Evolutionary conservation across 1,284 basidiomycete species (phyloP), one percentile per base, ranked within the genome.

Genomic region (Rhodotorula sp.): DNA sequence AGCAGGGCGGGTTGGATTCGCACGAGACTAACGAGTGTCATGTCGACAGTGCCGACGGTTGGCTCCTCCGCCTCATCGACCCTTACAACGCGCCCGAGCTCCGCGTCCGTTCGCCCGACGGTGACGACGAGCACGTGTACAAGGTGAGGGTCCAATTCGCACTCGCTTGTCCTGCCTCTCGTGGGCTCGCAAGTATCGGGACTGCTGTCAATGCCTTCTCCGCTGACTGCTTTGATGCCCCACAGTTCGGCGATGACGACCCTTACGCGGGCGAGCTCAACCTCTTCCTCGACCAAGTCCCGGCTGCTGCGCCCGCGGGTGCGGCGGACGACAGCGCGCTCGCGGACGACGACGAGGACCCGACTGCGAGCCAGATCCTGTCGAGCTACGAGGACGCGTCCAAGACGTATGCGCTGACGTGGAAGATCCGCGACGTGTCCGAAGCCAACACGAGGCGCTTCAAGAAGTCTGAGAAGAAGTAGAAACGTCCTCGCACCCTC

Each of bases 31-130:
- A 34, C 34, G 34, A 5, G 34, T 34, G 54, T 25, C 55, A 45
- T 12, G 25, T 27, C 34, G 65, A 67, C 46, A 92, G 89, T 82
- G 91, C 91, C 46, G 94, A 97, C 81, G 94, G 93, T 16, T 93
- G 91, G 82, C 81, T 82, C 73, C 81, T 84, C 74, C 92, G 91
- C 81, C 87, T 96, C 44, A 90, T 93, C 58, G 91, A 97, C 83
- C 92, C 93, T 9, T 86, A 86, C 82, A 83, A 85, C 75, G 80
- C 82, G 78, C 94, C 94, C 7, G 85, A 90, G 12, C 87, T 97
- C 49, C 90, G 90, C 79, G 85, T 97, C 73, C 91, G 94, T 87
- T 86, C 79, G 91, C 72, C 70, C 48, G 66, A 70, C 21, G 86
- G 86, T 5, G 91, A 93, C 73, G 93, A 95, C 79, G 92, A 95